Evolutionary conservation across 2,329 filamentous ascomycete genomes (phyloP), one percentile per base, ranked within the genome.

Genomic region (Stachybotrys chartarum): DNA sequence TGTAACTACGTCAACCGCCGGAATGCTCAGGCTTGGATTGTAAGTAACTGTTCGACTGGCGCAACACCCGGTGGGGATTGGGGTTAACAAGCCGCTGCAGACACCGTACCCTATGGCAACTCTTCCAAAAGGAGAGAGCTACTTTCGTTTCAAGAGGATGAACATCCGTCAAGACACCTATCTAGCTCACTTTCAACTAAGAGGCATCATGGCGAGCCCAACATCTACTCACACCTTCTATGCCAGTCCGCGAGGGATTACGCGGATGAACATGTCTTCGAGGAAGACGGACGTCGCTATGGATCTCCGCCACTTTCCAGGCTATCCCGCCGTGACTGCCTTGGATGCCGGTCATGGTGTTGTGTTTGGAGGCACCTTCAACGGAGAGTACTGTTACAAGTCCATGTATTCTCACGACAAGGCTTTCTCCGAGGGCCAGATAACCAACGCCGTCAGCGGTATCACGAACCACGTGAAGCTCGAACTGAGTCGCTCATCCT

Each of bases 401-500:
- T 67, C 70, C 35, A 62, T 82, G 16, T 69, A 79, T 54, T 70
- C 75, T 1, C 63, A 73, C 6, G 70, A 73, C 42, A 64, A 60
- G 42, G 66, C 62, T 24, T 61, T 61, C 2, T 72, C 67, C 54
- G 71, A 77, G 49, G 80, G 80, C 0, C 76, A 68, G 55, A 78
- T 78, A 56, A 85, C 76, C 31, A 70, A 59, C 48, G 69, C 76
- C 54, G 57, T 63, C 5, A 81, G 79, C 57, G 80, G 80, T 42
- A 87, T 87, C 56, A 86, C 83, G 54, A 88, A 87, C 58, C 84
- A 87, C 63, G 72, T 86, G 32, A 78, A 85, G 59, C 70, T 87
- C 10, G 75, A 85, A 63, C 68, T 72, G 30, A 73, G 78, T 12
- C 76, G 84, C n/a, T 70, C 68, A 16, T 82, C 79, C 1, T 74